phyloP scores from a whole-genome alignment of 2,329 filamentous ascomycete genomes.

The Clonostachys byssicola region DNA sequence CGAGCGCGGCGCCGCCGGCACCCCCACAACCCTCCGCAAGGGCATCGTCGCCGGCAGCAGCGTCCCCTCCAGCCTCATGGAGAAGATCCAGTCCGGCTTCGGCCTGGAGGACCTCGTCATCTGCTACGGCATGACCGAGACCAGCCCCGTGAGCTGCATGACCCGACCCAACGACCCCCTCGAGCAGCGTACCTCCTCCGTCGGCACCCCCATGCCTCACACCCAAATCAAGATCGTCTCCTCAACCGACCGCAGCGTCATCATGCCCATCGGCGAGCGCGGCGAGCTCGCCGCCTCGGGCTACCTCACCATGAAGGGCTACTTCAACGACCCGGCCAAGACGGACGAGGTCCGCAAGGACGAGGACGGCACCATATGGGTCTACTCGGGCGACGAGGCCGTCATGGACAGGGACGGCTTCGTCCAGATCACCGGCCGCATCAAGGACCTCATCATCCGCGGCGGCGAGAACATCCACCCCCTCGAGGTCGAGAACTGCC shows the following conservation, averaged over 20 bases:
- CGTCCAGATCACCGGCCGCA: constrained; percentile 81
- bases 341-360: constrained; percentile 62
- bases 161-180: constrained; percentile 74
- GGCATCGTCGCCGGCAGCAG: constrained; percentile 86
- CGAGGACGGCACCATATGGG: constrained; percentile 63
- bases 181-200: constrained; percentile 66
- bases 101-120: constrained; percentile 83
- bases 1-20: constrained; percentile 8
- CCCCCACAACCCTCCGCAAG: constrained; percentile 61
- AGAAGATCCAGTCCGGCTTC: constrained; percentile 64
- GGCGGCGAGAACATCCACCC: constrained; percentile 97
- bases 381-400: constrained; percentile 91
- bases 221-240: constrained; percentile 74
- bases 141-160: constrained; percentile 74
- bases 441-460: constrained; percentile 94
- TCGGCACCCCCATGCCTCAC: constrained; percentile 82
- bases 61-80: constrained; percentile 82
- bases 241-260: constrained; percentile 50
- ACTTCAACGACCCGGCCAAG: constrained; percentile 70
- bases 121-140: constrained; percentile 97
- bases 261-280: constrained; percentile 59
- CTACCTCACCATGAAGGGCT: constrained; percentile 87
- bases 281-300: constrained; percentile 83
- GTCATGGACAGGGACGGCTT: constrained; percentile 80
- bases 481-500: constrained; percentile 84